Conservation (phyloP, 1,284 basidiomycete species). For the Apiotrichum domesticum region DNA sequence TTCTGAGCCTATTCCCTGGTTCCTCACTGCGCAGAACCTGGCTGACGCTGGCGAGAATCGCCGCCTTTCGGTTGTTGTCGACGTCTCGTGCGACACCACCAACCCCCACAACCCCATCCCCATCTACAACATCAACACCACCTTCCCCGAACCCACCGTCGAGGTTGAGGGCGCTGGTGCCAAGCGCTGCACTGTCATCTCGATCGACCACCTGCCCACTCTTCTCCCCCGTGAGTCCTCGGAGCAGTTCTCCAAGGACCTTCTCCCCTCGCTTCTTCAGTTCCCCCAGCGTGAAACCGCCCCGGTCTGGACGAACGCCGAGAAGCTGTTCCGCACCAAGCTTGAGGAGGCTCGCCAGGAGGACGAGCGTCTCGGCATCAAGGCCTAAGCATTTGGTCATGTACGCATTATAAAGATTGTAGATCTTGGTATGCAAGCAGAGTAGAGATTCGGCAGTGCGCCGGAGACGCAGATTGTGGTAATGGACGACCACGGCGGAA, state of each 20-base stretch:
- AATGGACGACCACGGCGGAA: too few species aligned
- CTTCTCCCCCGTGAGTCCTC: constrained; percentile 86
- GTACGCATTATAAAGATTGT: not conserved
- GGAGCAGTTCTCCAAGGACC: constrained; percentile 88
- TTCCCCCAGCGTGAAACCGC: constrained; percentile 63
- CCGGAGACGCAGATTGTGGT: too few species aligned
- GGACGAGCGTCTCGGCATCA: constrained; percentile 38
- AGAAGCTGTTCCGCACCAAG: constrained; percentile 78
- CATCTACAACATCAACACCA: constrained; percentile 92
- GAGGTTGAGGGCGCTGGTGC: constrained; percentile 66
- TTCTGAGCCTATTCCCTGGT: constrained; percentile 78
- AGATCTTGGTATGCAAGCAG: not conserved
- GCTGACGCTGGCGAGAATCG: constrained; percentile 63
- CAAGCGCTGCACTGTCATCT: constrained; percentile 67
- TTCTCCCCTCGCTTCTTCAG: constrained; percentile 76
- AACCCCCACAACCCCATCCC: constrained; percentile 99
- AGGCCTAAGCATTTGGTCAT: constrained; percentile 17
- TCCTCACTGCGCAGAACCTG: constrained; percentile 73
- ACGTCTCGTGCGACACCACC: constrained; percentile 98
- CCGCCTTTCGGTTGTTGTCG: constrained; percentile 78
- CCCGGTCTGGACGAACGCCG: constrained; percentile 84
- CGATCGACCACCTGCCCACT: constrained; percentile 97
- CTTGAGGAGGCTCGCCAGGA: constrained; percentile 51
- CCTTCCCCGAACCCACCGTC: constrained; percentile 89
- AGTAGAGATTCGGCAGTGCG: too few species aligned